Base-by-base conservation (phyloP, 257 asterid genomes). In the Dorcoceras hygrometricum region DNA sequence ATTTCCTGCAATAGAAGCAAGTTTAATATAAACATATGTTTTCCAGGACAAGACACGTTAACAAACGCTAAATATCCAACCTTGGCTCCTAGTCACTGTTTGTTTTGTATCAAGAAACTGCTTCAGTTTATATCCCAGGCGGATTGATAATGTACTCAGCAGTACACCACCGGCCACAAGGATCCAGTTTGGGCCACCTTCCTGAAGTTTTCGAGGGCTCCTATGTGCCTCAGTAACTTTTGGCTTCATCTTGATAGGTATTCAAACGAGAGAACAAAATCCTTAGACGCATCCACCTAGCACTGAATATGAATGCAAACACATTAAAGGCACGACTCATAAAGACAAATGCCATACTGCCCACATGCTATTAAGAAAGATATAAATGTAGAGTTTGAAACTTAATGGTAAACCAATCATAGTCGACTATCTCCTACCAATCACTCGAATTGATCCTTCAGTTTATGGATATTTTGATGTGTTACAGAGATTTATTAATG, bases 81-180 rank as follows among this genome's bases (percentile, higher is more conserved):
- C 56, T 24, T 48, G 65, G 57, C 67, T 55, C 46, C 62, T 63
- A 72, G 29, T 69, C 59, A 78, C 77, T 12, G 68, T 66, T 31
- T 57, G 82, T 69, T 75, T 82, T 29, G 79, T 57, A 69, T 83
- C 91, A 55, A 76, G 82, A 61, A 77, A 75, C 72, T 85, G 87
- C 79, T 83, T 82, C 74, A 85, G 76, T 73, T 82, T 80, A 72
- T 72, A 85, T 58, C 91, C 91, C 51, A 85, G 73, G 72, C 84
- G 88, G 62, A 82, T 62, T 12, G 91, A 82, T 57, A 85, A 70
- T n/a, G 87, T 78, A 71, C 91, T 85, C 67, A 85, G 59, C 69
- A 85, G 70, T 16, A 84, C 91, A 60, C 91, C 84, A 6, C 85
- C 91, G 5, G 83, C 88, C 34, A 80, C 78, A 48, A 85, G 83